These are phyloP conservation scores for Kluyveromyces sp. DNA, from an alignment of 1,139 yeast genomes.

Conservation along the genomic window DNA sequence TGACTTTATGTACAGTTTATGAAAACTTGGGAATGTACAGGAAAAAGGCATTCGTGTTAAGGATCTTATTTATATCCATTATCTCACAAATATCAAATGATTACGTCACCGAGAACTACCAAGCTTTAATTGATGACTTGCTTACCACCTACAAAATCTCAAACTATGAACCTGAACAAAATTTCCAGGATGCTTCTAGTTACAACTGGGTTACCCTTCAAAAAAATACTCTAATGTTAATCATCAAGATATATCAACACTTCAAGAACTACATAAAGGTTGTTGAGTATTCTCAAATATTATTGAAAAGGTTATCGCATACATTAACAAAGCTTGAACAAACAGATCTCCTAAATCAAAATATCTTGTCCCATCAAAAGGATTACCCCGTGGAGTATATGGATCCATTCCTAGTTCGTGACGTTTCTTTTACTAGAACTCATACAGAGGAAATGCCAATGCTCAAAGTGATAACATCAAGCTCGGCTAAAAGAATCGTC, in stretches of 20 bases:
- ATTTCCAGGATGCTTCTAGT: slow-evolving; percentile 17
- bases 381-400: slow-evolving; percentile 40
- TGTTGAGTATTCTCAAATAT: slow-evolving; percentile 41
- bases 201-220: slow-evolving; percentile 53
- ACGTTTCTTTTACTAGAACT: slow-evolving; percentile 33
- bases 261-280: slow-evolving; percentile 42
- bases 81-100: slow-evolving; percentile 30
- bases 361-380: slow-evolving; percentile 22
- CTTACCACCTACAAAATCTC: slow-evolving; percentile 38
- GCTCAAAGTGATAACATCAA: neutral
- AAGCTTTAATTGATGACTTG: slow-evolving; percentile 36
- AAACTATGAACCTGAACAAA: slow-evolving; percentile 22
- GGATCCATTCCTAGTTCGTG: slow-evolving; percentile 64
- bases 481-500: neutral
- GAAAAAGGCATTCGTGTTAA: slow-evolving; percentile 61
- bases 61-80: slow-evolving; percentile 49
- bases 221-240: slow-evolving; percentile 48
- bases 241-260: slow-evolving; percentile 47
- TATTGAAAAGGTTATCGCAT: slow-evolving; percentile 50
- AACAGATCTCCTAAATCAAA: slow-evolving; percentile 22
- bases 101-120: slow-evolving; percentile 16
- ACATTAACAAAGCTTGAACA: slow-evolving; percentile 47
- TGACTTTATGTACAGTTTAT: slow-evolving; percentile 60
- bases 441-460: slow-evolving; percentile 17
- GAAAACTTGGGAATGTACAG: slow-evolving; percentile 53